These are phyloP conservation scores for Sonneratia caseolaris DNA, from an alignment of 345 rosid species.

Conservation along the genomic window DNA sequence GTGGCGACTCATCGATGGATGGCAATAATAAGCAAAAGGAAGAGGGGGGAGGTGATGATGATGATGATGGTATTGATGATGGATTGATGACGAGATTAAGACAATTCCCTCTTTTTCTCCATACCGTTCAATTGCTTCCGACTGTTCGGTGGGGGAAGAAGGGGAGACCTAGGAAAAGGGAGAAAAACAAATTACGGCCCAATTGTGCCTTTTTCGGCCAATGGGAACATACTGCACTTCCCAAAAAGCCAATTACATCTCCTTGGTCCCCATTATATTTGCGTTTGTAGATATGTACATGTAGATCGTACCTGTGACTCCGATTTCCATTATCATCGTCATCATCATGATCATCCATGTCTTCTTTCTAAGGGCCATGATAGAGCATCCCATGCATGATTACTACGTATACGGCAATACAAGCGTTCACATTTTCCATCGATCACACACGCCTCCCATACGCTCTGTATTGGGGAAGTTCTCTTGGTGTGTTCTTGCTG, in stretches of 20 bases:
- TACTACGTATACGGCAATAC: slow-evolving; percentile 42
- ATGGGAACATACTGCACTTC: slow-evolving; percentile 16
- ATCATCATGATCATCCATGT: slow-evolving; percentile 6
- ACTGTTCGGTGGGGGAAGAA: slow-evolving; percentile 16
- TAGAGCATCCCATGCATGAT: slow-evolving; percentile 45
- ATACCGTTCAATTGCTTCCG: background rate
- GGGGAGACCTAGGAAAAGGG: background rate
- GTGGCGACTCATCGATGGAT: background rate
- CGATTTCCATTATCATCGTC: slow-evolving; percentile 5
- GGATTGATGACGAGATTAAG: slow-evolving; percentile 32
- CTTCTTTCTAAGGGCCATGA: background rate
- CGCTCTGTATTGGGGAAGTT: background rate
- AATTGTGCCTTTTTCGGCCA: slow-evolving; percentile 9
- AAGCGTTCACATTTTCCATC: slow-evolving; percentile 13
- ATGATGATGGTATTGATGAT: slow-evolving; percentile 23
- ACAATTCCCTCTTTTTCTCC: slow-evolving; percentile 6
- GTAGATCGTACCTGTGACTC: background rate
- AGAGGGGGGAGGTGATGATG: background rate
- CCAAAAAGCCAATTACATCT: slow-evolving; percentile 4
- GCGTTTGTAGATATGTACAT: background rate
- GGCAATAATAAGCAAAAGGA: background rate
- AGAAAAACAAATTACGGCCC: background rate
- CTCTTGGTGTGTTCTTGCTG: background rate
- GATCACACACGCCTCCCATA: background rate
- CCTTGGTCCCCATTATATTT: slow-evolving; percentile 17